Conservation (phyloP, 73 alveolate genomes). For the Paramecium tetraurelia region DNA sequence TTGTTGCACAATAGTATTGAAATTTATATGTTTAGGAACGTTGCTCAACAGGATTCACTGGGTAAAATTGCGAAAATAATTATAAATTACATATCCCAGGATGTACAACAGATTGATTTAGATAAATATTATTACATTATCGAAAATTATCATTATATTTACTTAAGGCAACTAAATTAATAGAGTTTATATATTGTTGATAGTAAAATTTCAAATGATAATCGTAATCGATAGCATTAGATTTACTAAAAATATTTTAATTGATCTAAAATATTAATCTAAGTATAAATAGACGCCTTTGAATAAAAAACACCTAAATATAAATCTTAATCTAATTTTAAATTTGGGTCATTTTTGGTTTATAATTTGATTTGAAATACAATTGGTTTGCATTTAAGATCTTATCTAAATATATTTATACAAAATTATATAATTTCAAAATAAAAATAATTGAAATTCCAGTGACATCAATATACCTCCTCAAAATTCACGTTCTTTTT, state of each 20-base stretch:
- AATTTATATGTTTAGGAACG: background rate
- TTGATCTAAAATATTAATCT: no score
- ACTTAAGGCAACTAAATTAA: background rate
- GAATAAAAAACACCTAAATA: no score
- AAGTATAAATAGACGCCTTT: no score
- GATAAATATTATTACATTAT: background rate
- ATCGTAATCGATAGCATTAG: background rate
- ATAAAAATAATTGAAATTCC: no score
- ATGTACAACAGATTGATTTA: background rate
- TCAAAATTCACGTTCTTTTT: no score
- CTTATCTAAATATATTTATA: no score
- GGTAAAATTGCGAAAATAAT: background rate
- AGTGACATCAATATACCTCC: background rate
- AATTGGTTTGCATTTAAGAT: no score
- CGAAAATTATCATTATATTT: background rate
- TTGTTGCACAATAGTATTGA: background rate
- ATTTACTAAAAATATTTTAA: no score
- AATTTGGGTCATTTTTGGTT: no score
- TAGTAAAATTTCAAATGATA: background rate
- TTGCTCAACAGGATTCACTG: background rate
- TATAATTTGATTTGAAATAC: no score
- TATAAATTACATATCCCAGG: slow-evolving; percentile 25
- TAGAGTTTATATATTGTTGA: background rate
- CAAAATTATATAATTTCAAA: no score
- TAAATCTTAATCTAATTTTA: no score